These are phyloP conservation scores for Dioszegia crocea DNA, from an alignment of 768 basidiomycete species.

Conservation along the genomic window DNA sequence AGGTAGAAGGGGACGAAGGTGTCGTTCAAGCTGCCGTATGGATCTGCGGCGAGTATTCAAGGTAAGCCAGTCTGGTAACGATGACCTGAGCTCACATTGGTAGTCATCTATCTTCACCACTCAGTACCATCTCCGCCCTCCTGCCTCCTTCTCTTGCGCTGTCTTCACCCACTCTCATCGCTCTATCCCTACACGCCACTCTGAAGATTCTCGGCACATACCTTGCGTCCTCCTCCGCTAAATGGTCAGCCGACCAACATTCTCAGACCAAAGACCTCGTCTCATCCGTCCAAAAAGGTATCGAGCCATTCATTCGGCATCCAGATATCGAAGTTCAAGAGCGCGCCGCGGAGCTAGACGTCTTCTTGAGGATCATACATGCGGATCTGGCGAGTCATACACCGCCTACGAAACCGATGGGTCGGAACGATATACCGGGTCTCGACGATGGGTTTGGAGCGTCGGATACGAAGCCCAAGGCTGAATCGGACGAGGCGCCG, in stretches of 20 bases:
- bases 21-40: slow-evolving; percentile 91
- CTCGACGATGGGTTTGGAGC: slow-evolving; percentile 52
- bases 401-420: background rate
- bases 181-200: slow-evolving; percentile 75
- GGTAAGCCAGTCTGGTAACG: slow-evolving; percentile 55
- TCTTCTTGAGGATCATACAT: slow-evolving; percentile 38
- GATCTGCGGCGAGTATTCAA: slow-evolving; percentile 92
- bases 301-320: slow-evolving; percentile 60
- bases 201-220: slow-evolving; percentile 84
- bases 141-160: slow-evolving; percentile 53
- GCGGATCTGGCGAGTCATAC: slow-evolving; percentile 35
- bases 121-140: slow-evolving; percentile 60
- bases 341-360: slow-evolving; percentile 51
- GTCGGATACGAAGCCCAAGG: background rate
- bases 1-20: slow-evolving; percentile 72
- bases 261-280: slow-evolving; percentile 64
- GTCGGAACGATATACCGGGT: slow-evolving; percentile 20
- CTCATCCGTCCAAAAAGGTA: slow-evolving; percentile 59
- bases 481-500: slow-evolving; percentile 39
- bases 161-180: slow-evolving; percentile 59
- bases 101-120: slow-evolving; percentile 28
- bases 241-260: slow-evolving; percentile 72
- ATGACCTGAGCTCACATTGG: background rate
- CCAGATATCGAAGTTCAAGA: slow-evolving; percentile 87
- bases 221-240: slow-evolving; percentile 67